Evolutionary conservation across 2,329 filamentous ascomycete genomes (phyloP), one percentile per base, ranked within the genome.

Genomic region (Epichloe glyceriae): DNA sequence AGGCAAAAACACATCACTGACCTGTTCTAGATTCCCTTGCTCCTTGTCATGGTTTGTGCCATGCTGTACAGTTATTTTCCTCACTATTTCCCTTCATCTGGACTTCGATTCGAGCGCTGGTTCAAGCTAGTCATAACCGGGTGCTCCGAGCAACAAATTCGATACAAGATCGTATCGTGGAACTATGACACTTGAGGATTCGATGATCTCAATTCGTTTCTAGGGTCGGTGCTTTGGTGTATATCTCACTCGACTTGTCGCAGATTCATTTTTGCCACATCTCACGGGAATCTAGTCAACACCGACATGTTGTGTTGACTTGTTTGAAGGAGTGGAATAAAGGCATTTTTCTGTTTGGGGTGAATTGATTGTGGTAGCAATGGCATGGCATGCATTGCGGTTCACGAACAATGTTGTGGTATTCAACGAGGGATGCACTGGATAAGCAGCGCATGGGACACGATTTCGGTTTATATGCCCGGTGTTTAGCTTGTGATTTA

Each of bases 21-120:
- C 17, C 30, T 22, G 15, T 3, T 12, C 3, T 52, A 76, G 73
- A 76, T 76, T 56, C 73, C 73, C 34, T 67, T 76, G 38, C 70
- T 78, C 15, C 53, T 75, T 20, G 56, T 72, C 52, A 71, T 76
- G 61, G 58, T 75, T 46, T 69, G 68, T 54, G 71, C 72, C 37
- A 73, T 75, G 70, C 62, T 75, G 22, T 76, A 73, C 60, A 74
- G 68, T 58, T 70, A 71, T 47, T 68, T 34, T 76, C 78, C 1
- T 70, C 73, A 49, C 68, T 76, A 7, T 68, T 70, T 49, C 58
- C 62, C 4, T 63, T 68, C 38, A 53, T 62, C 5, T 68, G 59
- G 59, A 60, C 63, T 26, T 67, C 67, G 34, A 54, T 60, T 34
- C 63, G 62, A 33, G 62, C 65, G 15, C 55, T 68, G 38, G 55